Evolutionary conservation across 441 rosid genomes (phyloP).

Genomic region (Dalechampia spathulata): DNA sequence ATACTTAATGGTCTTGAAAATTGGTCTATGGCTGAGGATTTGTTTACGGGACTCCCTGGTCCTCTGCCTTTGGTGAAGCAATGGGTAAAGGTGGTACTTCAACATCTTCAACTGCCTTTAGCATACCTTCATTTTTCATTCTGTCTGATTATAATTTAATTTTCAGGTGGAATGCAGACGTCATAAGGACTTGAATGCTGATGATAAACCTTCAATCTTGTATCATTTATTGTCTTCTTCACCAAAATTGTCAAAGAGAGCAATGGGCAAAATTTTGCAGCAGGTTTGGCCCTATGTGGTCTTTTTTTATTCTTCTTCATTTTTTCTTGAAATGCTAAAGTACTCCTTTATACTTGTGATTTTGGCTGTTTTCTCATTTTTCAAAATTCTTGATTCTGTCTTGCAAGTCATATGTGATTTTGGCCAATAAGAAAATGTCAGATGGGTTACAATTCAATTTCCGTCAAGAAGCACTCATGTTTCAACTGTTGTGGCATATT

Average conservation of each 20-base stretch:
- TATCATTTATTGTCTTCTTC: slow-evolving; percentile 50
- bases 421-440: too few relatives aligned
- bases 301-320: neutral
- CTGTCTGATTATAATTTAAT: slow-evolving; percentile 24
- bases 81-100: slow-evolving; percentile 84
- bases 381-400: neutral
- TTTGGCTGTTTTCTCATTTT: slow-evolving; percentile 12
- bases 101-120: slow-evolving; percentile 8
- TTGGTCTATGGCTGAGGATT: slow-evolving; percentile 60
- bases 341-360: neutral
- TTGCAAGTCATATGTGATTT: slow-evolving; percentile 9
- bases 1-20: slow-evolving; percentile 44
- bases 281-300: slow-evolving; percentile 48
- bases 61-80: slow-evolving; percentile 73
- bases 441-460: too few relatives aligned
- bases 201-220: slow-evolving; percentile 39
- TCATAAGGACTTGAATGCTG: slow-evolving; percentile 30
- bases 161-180: slow-evolving; percentile 55
- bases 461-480: too few relatives aligned
- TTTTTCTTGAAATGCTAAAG: neutral
- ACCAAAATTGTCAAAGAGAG: slow-evolving; percentile 29
- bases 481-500: too few relatives aligned
- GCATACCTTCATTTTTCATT: slow-evolving; percentile 16
- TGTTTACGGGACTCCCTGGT: slow-evolving; percentile 42
- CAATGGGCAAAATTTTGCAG: slow-evolving; percentile 58